A percentile compares a stretch with the other conserved stretches of the same genome.
Conservation (phyloP, 2,329 filamentous ascomycete genomes). For the Penicillium thymicola region DNA sequence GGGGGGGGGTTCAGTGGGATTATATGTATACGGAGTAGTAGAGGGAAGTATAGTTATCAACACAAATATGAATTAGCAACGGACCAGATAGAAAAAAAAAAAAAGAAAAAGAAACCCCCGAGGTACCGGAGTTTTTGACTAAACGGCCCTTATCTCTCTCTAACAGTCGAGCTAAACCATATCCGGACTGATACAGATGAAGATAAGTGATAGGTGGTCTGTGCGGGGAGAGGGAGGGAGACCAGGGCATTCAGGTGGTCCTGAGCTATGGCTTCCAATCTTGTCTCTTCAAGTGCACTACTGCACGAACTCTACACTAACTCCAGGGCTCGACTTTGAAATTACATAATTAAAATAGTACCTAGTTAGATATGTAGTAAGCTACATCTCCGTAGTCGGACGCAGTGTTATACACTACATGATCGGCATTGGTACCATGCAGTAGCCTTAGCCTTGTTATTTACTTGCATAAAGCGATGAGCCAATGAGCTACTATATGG, state of each 20-base stretch:
- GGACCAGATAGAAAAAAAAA: background rate
- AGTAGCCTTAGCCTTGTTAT: background rate
- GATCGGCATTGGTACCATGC: background rate
- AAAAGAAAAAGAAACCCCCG: background rate
- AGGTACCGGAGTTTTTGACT: slow-evolving; percentile 4
- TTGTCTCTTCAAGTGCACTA: background rate
- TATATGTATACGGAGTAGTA: background rate
- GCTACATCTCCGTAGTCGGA: slow-evolving; percentile 1
- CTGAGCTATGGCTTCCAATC: background rate
- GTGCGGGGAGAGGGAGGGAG: too few species aligned
- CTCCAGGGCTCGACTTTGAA: too few species aligned
- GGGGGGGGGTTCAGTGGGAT: background rate
- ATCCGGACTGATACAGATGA: slow-evolving; percentile 6
- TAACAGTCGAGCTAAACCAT: background rate
- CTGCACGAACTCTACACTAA: background rate
- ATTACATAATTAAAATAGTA: background rate
- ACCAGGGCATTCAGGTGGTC: too few species aligned
- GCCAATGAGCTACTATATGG: background rate
- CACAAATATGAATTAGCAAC: slow-evolving; percentile 5
- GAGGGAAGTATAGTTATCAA: background rate
- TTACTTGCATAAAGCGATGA: background rate
- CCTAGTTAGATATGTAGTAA: too few species aligned
- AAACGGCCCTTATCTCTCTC: slow-evolving; percentile 6
- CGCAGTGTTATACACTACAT: background rate
- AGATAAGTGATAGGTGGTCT: background rate